These are phyloP conservation scores for Rhododendron simsii DNA, from an alignment of 148 eudicot genomes.

Conservation along the genomic window DNA sequence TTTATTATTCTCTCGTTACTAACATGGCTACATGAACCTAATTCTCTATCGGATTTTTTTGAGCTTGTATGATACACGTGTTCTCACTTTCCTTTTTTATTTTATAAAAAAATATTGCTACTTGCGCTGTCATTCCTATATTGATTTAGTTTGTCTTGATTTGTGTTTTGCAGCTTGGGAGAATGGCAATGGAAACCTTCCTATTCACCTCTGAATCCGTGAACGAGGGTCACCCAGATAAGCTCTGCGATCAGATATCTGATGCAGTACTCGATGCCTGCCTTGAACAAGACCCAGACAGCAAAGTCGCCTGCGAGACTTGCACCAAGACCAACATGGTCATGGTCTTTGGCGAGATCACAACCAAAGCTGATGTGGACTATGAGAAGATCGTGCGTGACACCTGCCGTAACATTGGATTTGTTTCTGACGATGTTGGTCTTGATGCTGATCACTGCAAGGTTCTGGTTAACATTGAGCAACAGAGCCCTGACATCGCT, in stretches of 20 bases:
- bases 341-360: slow-evolving; percentile 40
- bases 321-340: slow-evolving; percentile 38
- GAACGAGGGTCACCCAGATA: slow-evolving; percentile 24
- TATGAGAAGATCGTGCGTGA: slow-evolving; percentile 32
- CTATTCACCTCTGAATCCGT: slow-evolving; percentile 21
- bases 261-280: slow-evolving; percentile 25
- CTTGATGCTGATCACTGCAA: slow-evolving; percentile 41
- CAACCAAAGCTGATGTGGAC: slow-evolving; percentile 33
- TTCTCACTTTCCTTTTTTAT: not conserved
- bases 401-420: slow-evolving; percentile 23
- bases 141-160: not conserved
- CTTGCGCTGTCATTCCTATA: not conserved
- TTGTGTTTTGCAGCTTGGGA: not conserved
- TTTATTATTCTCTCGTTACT: not conserved
- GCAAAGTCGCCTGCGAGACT: slow-evolving; percentile 26
- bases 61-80: not conserved
- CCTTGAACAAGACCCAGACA: slow-evolving; percentile 22
- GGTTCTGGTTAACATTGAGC: slow-evolving; percentile 30
- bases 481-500: slow-evolving; percentile 24
- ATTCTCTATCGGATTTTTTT: not conserved
- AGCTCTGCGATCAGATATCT: slow-evolving; percentile 27
- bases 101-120: not conserved
- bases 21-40: not conserved
- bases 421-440: slow-evolving; percentile 29
- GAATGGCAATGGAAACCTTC: slow-evolving; percentile 19